These are phyloP conservation scores for Cyberlindnera meyerae DNA, from an alignment of 805 yeast genomes.

Conservation along the genomic window DNA sequence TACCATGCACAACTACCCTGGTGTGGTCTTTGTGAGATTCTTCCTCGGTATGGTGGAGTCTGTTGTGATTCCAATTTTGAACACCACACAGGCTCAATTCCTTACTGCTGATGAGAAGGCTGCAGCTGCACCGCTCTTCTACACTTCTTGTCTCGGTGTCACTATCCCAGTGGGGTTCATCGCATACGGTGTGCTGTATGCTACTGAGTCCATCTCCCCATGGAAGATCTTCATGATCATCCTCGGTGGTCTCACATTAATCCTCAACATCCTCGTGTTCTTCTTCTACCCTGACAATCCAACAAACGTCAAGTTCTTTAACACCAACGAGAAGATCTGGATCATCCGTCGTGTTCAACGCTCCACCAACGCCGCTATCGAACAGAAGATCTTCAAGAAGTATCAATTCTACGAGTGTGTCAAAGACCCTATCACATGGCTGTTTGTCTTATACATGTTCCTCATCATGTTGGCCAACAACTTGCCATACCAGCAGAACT, in stretches of 20 bases:
- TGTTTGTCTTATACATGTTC: conserved; percentile 28
- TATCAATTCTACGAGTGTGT: conserved; percentile 39
- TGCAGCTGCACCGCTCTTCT: conserved; percentile 49
- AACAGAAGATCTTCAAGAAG: conserved; percentile 40
- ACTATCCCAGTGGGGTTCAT: conserved; percentile 50
- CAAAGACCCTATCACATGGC: conserved; percentile 40
- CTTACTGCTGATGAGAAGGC: conserved; percentile 45
- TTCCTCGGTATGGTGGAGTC: conserved; percentile 48
- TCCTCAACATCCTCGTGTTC: conserved; percentile 31
- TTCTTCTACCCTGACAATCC: conserved; percentile 55
- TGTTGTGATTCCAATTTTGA: conserved; percentile 39
- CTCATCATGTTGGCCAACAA: conserved; percentile 48
- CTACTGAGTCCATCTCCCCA: conserved; percentile 25
- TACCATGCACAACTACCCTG: conserved; percentile 40
- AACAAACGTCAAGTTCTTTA: conserved; percentile 42
- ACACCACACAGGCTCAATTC: conserved; percentile 46
- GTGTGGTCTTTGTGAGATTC: conserved; percentile 43
- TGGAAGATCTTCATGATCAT: conserved; percentile 57
- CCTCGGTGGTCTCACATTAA: conserved; percentile 49
- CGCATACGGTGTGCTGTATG: conserved; percentile 34
- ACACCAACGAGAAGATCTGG: conserved; percentile 46
- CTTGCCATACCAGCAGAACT: conserved; percentile 47
- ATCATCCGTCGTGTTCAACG: conserved; percentile 39
- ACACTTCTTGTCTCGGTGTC: conserved; percentile 45
- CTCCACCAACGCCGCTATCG: conserved; percentile 36